Evolutionary conservation across 2,329 filamentous ascomycete species (phyloP).

Genomic region (Pseudogymnoascus sp.): DNA sequence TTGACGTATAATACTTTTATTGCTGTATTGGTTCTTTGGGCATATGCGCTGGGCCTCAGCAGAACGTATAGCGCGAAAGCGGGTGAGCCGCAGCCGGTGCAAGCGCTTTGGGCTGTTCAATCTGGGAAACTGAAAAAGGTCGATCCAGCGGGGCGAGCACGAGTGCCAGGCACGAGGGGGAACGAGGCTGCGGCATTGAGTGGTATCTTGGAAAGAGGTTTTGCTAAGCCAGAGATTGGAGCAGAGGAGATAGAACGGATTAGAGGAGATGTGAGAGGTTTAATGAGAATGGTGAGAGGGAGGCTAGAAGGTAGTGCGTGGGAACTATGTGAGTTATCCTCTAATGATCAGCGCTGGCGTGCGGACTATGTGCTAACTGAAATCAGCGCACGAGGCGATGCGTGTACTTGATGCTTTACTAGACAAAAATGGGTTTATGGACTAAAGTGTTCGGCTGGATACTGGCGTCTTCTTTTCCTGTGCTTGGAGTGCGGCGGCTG

Average conservation of each 20-base stretch:
- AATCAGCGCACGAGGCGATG: constrained; percentile 8
- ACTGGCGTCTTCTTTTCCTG: not conserved
- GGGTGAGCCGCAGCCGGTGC: not conserved
- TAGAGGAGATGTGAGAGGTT: not conserved
- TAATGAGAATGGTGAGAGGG: constrained; percentile 3
- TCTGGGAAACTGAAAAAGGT: not conserved
- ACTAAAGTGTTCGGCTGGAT: not conserved
- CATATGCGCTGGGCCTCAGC: constrained; percentile 3
- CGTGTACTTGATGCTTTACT: constrained; percentile 9
- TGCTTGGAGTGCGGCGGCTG: not conserved
- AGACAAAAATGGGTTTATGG: constrained; percentile 10
- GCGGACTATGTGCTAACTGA: not conserved
- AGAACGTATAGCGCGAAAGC: not conserved
- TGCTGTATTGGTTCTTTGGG: constrained; percentile 4
- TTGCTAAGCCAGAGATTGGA: not conserved
- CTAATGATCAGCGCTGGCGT: not conserved
- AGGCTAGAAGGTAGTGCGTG: constrained; percentile 4
- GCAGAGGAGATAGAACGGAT: constrained; percentile 5
- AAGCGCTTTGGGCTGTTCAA: not conserved
- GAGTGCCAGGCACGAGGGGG: not conserved
- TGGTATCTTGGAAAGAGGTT: not conserved
- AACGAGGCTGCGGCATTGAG: not conserved
- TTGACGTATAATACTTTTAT: constrained; percentile 8
- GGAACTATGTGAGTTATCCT: constrained; percentile 8
- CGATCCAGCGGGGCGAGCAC: not conserved